A percentile compares a stretch with the other conserved stretches of the same genome.
Evolutionary conservation across 75 land plant species (phyloP).

Genomic region (Larix kaempferi): DNA sequence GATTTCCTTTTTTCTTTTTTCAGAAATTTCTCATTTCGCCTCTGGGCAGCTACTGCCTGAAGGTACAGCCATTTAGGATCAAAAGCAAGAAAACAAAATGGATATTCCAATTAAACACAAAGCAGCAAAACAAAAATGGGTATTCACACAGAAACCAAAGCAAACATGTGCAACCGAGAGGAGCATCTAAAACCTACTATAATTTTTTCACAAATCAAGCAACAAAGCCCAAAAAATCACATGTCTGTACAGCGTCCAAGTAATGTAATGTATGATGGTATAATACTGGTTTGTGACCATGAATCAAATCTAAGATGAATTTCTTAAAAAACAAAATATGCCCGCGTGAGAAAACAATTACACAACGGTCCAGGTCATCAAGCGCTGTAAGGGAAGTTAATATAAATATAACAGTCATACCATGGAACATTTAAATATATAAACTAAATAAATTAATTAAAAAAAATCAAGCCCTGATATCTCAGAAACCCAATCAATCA

Average conservation of each 20-base stretch:
- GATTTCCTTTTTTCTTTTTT: neutral
- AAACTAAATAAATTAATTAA: no score
- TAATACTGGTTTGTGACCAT: no score
- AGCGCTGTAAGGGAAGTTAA: no score
- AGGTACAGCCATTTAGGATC: neutral
- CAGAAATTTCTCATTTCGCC: neutral
- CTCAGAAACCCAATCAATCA: no score
- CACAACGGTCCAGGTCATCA: neutral
- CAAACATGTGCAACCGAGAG: neutral
- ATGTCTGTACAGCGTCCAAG: neutral
- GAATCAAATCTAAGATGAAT: neutral
- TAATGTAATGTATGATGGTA: no score
- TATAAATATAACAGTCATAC: no score
- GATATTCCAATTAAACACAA: neutral
- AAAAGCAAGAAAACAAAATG: neutral
- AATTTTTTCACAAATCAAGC: neutral
- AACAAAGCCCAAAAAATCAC: neutral
- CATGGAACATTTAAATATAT: no score
- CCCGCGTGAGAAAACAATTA: neutral
- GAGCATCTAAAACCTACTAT: neutral
- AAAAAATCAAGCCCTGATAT: no score
- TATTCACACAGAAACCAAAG: neutral
- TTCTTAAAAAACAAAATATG: neutral
- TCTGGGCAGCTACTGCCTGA: conserved; percentile 1
- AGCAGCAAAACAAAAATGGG: neutral